Evolutionary conservation across 1,284 basidiomycete genomes (phyloP).

Genomic region (Boletellus sp.): DNA sequence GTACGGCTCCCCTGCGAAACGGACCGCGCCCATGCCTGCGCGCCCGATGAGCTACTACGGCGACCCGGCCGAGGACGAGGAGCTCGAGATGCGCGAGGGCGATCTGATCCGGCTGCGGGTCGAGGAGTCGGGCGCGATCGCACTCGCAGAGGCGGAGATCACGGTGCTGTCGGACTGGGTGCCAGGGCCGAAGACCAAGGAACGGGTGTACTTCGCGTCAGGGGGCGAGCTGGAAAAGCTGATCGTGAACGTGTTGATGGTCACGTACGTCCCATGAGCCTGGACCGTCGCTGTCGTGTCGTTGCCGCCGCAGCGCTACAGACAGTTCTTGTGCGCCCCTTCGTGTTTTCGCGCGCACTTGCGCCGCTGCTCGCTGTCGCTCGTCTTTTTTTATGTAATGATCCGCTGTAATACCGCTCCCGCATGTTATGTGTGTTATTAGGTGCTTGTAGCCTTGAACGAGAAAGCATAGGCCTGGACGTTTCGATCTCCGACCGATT

Average conservation of each 20-base stretch:
- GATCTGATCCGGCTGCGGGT: conserved; percentile 53
- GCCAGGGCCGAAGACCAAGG: conserved; percentile 51
- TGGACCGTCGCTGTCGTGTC: no score
- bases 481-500: not conserved
- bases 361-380: no score
- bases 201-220: conserved; percentile 66
- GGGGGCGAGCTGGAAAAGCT: conserved; percentile 65
- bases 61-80: conserved; percentile 41
- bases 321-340: no score
- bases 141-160: conserved; percentile 60
- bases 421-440: not conserved
- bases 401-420: not conserved
- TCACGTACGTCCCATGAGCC: conserved; percentile 55
- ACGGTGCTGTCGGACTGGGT: conserved; percentile 56
- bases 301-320: no score
- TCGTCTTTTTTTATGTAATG: no score
- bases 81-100: conserved; percentile 30
- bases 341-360: no score
- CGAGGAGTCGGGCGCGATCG: conserved; percentile 63
- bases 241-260: conserved; percentile 67
- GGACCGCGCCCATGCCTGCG: conserved; percentile 18
- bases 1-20: conserved; percentile 29
- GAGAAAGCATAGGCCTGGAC: not conserved
- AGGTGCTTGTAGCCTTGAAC: not conserved
- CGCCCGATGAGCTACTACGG: conserved; percentile 44